These are phyloP conservation scores for Paraurostyla sp. DNA, from an alignment of 73 alveolate genomes.

Conservation along the genomic window DNA sequence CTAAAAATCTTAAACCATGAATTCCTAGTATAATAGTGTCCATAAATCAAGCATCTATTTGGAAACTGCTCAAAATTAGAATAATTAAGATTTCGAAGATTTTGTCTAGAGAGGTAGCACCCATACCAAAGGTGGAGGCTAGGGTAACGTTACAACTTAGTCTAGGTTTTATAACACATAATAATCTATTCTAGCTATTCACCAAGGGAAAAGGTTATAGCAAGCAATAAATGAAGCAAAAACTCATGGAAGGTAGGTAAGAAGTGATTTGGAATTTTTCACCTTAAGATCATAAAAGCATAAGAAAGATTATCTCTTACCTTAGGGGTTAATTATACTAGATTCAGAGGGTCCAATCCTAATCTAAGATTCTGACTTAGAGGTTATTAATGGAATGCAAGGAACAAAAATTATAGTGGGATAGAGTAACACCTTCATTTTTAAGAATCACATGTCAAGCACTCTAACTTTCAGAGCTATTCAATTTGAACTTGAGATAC, in stretches of 20 bases:
- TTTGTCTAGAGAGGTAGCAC: too few relatives aligned
- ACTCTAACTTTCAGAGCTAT: background rate
- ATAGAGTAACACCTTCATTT: background rate
- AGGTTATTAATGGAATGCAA: background rate
- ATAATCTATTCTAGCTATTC: background rate
- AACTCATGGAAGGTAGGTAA: background rate
- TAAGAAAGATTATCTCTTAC: background rate
- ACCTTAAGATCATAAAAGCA: background rate
- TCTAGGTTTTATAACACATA: slow-evolving; percentile 25
- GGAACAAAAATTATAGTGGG: slow-evolving; percentile 15
- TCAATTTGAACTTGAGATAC: background rate
- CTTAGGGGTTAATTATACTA: background rate
- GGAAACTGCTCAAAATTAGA: background rate
- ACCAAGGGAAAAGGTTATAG: background rate
- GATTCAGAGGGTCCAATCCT: slow-evolving; percentile 14
- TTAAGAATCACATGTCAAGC: background rate
- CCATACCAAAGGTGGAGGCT: background rate
- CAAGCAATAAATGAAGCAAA: background rate
- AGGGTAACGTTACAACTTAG: background rate
- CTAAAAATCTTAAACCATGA: too few relatives aligned
- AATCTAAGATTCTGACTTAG: background rate
- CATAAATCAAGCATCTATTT: slow-evolving; percentile 32
- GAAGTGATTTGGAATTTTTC: background rate
- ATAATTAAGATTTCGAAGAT: too few relatives aligned
- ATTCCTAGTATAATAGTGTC: background rate